Evolutionary conservation across 1,284 basidiomycete species (phyloP), one percentile per base, ranked within the genome.

Genomic region (Irpex sp.): DNA sequence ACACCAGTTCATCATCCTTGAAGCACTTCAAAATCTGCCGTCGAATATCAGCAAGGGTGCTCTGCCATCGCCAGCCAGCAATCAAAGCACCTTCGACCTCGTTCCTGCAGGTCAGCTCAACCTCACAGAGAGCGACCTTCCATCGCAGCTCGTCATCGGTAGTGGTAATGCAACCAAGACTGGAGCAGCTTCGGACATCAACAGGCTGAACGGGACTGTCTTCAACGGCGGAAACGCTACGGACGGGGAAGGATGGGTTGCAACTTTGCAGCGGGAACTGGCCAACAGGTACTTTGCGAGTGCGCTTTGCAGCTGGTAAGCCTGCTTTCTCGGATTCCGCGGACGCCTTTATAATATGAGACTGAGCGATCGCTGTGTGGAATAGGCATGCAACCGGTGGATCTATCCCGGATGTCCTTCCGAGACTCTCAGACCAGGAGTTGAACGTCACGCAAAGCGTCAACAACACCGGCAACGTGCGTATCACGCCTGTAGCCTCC

Each of bases 291-390:
- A 97, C 81, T 85, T 96, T 75, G 86, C 92, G 54, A 94, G 95
- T 69, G 91, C 90, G 1, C 88, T 98, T 74, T 98, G 97, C 81
- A 96, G 94, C 74, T 99, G 97, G 97, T 94, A 74, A 78, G 89
- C 84, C 13, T 24, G 44, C 0, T 66, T 11, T 54, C 20, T 32
- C 42, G n/a, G 27, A 9, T 42, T 10, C 9, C 9, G 15, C 6
- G 38, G 60, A 6, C 24, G 22, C 6, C n/a, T 32, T 27, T 6
- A 13, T 11, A 62, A 20, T 15, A 38, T 45, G 67, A 65, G 58
- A 32, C 64, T 11, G 44, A 65, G 2, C 32, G 63, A 32, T n/a
- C 59, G 18, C 13, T 62, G 18, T 13, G 63, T 27, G 63, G 10
- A 11, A 13, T 68, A 89, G 88, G 94, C 88, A 90, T 78, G 88